These are phyloP conservation scores for Plasmodium berghei DNA, from an alignment of 169 alveolate genomes.

Conservation along the genomic window DNA sequence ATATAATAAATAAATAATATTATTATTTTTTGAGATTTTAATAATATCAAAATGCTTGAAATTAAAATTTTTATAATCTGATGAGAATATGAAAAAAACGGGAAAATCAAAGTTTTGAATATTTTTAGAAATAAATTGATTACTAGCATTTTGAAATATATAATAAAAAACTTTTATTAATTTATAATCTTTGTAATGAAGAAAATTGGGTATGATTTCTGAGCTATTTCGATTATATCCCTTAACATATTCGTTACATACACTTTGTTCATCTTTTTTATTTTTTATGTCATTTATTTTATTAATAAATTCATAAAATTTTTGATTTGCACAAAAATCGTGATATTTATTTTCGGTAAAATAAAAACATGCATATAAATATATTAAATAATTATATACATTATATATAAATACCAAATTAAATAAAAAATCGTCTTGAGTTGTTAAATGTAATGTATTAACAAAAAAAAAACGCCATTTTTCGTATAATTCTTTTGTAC, in stretches of 20 bases:
- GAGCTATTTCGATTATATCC: background rate
- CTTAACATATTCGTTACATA: background rate
- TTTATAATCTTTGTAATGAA: constrained; percentile 57
- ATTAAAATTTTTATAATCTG: constrained; percentile 72
- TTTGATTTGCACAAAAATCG: constrained; percentile 36
- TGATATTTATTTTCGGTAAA: constrained; percentile 30
- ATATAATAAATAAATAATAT: constrained; percentile 68
- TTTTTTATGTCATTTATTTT: constrained; percentile 38
- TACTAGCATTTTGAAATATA: constrained; percentile 43
- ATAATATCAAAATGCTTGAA: constrained; percentile 68
- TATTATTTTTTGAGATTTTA: constrained; percentile 69
- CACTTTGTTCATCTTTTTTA: background rate
- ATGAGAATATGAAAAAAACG: constrained; percentile 42
- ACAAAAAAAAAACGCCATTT: constrained; percentile 64
- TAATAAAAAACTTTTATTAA: constrained; percentile 48
- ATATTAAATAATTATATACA: constrained; percentile 62
- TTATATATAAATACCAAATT: constrained; percentile 60
- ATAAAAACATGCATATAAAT: constrained; percentile 50
- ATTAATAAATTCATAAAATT: constrained; percentile 50
- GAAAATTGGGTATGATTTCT: constrained; percentile 52
- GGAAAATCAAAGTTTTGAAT: constrained; percentile 49
- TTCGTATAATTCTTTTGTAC: constrained; percentile 21
- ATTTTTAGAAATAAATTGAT: constrained; percentile 63
- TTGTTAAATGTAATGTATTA: constrained; percentile 6
- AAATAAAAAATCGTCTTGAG: constrained; percentile 47